Percentiles rank a stretch among this genome's conserved stretches.
These are phyloP conservation scores for Gossypium ekmanianum DNA, from an alignment of 345 rosid genomes.

Conservation along the genomic window DNA sequence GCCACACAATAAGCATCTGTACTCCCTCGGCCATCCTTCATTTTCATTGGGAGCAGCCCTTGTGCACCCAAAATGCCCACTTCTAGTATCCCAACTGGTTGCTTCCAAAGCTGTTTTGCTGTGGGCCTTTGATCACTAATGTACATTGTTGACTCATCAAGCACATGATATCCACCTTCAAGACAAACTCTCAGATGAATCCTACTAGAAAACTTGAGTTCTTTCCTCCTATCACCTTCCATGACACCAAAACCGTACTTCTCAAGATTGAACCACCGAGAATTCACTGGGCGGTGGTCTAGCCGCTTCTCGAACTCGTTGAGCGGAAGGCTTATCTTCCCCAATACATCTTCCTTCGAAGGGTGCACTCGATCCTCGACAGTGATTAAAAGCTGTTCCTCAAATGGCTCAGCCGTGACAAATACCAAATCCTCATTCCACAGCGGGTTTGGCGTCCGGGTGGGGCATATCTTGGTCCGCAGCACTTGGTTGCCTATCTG, in stretches of 20 bases:
- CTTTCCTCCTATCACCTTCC: conserved; percentile 77
- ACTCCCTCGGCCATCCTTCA: conserved; percentile 63
- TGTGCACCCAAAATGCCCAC: conserved; percentile 70
- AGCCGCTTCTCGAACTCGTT: conserved; percentile 63
- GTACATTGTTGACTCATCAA: conserved; percentile 87
- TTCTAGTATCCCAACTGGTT: conserved; percentile 68
- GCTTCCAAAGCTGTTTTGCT: conserved; percentile 82
- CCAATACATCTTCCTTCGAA: conserved; percentile 63
- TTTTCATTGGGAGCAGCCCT: conserved; percentile 75
- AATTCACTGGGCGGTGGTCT: conserved; percentile 76
- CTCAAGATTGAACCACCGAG: conserved; percentile 88
- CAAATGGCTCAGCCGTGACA: conserved; percentile 92
- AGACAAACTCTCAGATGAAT: conserved; percentile 75
- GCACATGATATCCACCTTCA: conserved; percentile 93
- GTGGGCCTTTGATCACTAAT: conserved; percentile 85
- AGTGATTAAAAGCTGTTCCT: conserved; percentile 63
- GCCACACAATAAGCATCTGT: conserved; percentile 79
- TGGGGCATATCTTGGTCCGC: conserved; percentile 49
- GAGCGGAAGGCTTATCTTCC: conserved; percentile 56
- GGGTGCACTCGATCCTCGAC: conserved; percentile 67
- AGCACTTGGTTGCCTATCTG: conserved; percentile 79
- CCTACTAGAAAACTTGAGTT: conserved; percentile 72
- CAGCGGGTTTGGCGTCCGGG: conserved; percentile 45
- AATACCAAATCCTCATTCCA: conserved; percentile 92
- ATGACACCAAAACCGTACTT: conserved; percentile 64